phyloP scores from a whole-genome alignment of 2,329 filamentous ascomycete species.

The Cercospora zeae-maydis region DNA sequence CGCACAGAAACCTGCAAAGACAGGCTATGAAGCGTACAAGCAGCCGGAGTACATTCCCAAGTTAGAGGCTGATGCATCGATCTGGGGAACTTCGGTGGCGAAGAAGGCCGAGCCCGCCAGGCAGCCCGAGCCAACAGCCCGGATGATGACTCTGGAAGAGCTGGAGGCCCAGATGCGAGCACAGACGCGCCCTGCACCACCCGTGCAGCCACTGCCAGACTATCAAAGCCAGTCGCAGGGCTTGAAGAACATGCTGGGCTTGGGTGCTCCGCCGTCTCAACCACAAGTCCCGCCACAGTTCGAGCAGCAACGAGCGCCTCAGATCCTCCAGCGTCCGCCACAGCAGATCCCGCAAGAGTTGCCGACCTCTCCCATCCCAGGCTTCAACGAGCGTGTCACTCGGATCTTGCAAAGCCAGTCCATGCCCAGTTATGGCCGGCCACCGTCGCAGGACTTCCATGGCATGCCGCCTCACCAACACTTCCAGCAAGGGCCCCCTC shows the following conservation, averaged over 20 bases:
- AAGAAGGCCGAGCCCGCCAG: slow-evolving; percentile 40
- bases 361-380: slow-evolving; percentile 38
- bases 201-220: slow-evolving; percentile 20
- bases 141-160: slow-evolving; percentile 94
- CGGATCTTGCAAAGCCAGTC: slow-evolving; percentile 41
- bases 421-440: slow-evolving; percentile 24
- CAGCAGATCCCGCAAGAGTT: slow-evolving; percentile 30
- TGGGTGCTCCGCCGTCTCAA: slow-evolving; percentile 26
- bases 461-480: slow-evolving; percentile 28
- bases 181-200: slow-evolving; percentile 51
- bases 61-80: slow-evolving; percentile 84
- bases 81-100: slow-evolving; percentile 78
- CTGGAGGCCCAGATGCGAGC: slow-evolving; percentile 89
- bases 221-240: slow-evolving; percentile 33
- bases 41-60: slow-evolving; percentile 81
- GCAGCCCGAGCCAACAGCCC: slow-evolving; percentile 49
- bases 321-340: slow-evolving; percentile 51
- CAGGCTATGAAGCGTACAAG: slow-evolving; percentile 88
- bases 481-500: slow-evolving; percentile 28
- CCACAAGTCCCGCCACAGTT: slow-evolving; percentile 28
- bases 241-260: slow-evolving; percentile 36
- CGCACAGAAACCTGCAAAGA: slow-evolving; percentile 60
- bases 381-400: slow-evolving; percentile 40
- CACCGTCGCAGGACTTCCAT: slow-evolving; percentile 28
- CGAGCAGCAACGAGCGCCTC: slow-evolving; percentile 40